phyloP scores from a whole-genome alignment of 352 stramenopile genomes.

The Phytophthora sp. region DNA sequence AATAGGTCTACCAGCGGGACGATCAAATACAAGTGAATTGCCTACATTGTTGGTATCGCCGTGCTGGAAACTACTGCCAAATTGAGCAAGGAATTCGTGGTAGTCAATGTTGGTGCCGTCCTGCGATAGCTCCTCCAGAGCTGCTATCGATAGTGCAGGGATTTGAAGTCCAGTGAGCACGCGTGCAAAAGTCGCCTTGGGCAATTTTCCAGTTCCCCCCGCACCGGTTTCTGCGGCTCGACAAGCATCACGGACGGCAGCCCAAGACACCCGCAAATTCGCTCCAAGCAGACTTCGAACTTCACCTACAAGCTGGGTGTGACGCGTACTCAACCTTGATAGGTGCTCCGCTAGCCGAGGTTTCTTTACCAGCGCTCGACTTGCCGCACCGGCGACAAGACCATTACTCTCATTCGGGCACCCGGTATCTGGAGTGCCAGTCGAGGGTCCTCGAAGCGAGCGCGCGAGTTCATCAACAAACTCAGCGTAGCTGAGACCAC shows the following conservation, averaged over 20 bases:
- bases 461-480: slow-evolving; percentile 73
- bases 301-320: slow-evolving; percentile 51
- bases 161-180: slow-evolving; percentile 53
- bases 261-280: slow-evolving; percentile 59
- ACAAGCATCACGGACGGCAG: slow-evolving; percentile 58
- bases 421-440: slow-evolving; percentile 8
- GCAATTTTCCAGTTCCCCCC: slow-evolving; percentile 35
- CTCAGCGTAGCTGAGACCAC: slow-evolving; percentile 49
- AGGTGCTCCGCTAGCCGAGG: slow-evolving; percentile 56
- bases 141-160: slow-evolving; percentile 40
- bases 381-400: slow-evolving; percentile 42
- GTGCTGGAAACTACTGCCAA: slow-evolving; percentile 68
- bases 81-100: slow-evolving; percentile 66
- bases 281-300: slow-evolving; percentile 49
- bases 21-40: slow-evolving; percentile 61
- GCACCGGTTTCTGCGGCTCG: slow-evolving; percentile 40
- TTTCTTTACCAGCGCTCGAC: slow-evolving; percentile 63
- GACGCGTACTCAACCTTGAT: slow-evolving; percentile 51
- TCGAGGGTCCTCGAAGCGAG: slow-evolving; percentile 41
- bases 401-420: slow-evolving; percentile 21
- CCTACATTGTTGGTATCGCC: slow-evolving; percentile 70
- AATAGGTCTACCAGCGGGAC: slow-evolving; percentile 16
- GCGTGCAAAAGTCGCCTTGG: slow-evolving; percentile 44
- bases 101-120: slow-evolving; percentile 57
- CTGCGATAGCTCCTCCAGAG: slow-evolving; percentile 29